These are phyloP conservation scores for Gossypium gossypioides DNA, from an alignment of 441 rosid genomes.

Conservation along the genomic window DNA sequence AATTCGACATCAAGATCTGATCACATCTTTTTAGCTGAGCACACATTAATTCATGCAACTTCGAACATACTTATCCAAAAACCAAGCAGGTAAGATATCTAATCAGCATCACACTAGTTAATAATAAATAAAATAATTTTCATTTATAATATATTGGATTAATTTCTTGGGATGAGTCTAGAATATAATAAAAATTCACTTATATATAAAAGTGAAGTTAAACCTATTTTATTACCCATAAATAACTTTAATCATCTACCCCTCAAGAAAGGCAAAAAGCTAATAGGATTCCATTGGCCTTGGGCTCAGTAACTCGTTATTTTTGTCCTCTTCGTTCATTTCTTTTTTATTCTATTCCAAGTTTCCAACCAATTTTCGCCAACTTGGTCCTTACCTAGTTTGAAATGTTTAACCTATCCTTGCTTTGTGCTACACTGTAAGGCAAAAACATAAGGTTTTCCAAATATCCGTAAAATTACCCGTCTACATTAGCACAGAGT, in stretches of 20 bases:
- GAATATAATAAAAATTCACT: no score
- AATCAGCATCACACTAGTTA: neutral
- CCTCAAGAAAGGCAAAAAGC: neutral
- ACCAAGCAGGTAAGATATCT: neutral
- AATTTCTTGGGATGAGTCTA: neutral
- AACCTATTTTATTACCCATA: neutral
- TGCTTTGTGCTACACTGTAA: neutral
- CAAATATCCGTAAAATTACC: neutral
- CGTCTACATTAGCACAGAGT: neutral
- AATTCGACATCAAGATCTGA: neutral
- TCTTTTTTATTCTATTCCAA: neutral
- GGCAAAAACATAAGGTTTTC: neutral
- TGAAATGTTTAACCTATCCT: conserved; percentile 2
- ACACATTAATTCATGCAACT: neutral
- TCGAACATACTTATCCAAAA: neutral
- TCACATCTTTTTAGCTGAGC: neutral
- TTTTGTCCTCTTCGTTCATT: conserved; percentile 9
- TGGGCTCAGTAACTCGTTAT: neutral
- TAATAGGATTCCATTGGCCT: neutral
- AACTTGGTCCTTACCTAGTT: conserved; percentile 18
- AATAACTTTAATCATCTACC: neutral
- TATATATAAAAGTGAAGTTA: no score
- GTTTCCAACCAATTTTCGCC: neutral
- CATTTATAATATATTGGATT: neutral
- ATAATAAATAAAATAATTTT: neutral